Percentiles rank a stretch among this genome's conserved stretches.
Conservation (phyloP, 768 basidiomycete genomes). For the Phaffia tasmanica region DNA sequence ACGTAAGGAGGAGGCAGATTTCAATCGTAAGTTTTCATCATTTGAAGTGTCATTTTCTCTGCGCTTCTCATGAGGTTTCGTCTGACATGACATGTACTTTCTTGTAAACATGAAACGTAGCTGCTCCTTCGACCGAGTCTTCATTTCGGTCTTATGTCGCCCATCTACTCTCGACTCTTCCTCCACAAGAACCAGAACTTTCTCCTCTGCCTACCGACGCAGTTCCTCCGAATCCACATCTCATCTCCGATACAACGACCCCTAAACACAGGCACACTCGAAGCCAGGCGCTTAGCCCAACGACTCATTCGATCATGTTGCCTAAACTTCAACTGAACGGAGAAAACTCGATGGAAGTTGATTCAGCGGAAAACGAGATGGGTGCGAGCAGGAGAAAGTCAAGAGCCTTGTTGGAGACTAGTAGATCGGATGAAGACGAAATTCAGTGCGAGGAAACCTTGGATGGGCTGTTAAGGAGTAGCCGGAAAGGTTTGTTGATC, state of each 20-base stretch:
- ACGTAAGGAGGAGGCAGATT: constrained; percentile 2
- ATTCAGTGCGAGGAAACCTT: constrained; percentile 33
- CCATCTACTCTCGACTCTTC: constrained; percentile 33
- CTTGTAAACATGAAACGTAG: neutral
- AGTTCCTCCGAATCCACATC: neutral
- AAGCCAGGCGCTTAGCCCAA: constrained; percentile 23
- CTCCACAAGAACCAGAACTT: constrained; percentile 22
- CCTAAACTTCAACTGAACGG: constrained; percentile 12
- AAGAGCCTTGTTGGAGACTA: constrained; percentile 29
- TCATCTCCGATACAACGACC: neutral
- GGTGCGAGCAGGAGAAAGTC: constrained; percentile 27
- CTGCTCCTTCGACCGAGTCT: constrained; percentile 13
- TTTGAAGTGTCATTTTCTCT: neutral
- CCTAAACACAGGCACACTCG: constrained; percentile 20
- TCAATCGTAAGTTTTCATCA: constrained; percentile 10
- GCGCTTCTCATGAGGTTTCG: neutral
- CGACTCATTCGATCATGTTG: constrained; percentile 4
- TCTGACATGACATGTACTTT: neutral
- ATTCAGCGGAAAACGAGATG: constrained; percentile 20
- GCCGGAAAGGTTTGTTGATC: constrained; percentile 57
- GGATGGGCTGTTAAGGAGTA: constrained; percentile 81
- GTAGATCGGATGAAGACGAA: constrained; percentile 28
- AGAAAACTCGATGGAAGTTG: neutral
- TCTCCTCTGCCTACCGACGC: constrained; percentile 10
- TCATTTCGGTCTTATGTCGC: constrained; percentile 35